Conservation (phyloP, 495 filamentous ascomycete genomes). For the Aspergillus heteromorphus region DNA sequence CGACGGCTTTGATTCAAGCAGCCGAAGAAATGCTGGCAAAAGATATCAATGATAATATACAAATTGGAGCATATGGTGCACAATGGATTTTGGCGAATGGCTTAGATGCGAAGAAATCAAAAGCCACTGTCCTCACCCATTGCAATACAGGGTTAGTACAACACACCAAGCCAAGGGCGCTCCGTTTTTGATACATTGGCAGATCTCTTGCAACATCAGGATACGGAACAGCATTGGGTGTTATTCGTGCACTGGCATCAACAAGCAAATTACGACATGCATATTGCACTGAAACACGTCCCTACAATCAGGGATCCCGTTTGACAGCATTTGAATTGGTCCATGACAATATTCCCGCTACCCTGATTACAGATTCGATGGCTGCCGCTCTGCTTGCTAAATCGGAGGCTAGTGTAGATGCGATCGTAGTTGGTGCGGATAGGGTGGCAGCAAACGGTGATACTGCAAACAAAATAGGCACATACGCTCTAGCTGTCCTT, state of each 20-base stretch:
- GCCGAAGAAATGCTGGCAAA: constrained; percentile 85
- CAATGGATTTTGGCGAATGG: constrained; percentile 66
- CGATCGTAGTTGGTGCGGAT: constrained; percentile 91
- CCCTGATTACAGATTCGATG: constrained; percentile 95
- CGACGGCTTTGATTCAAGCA: constrained; percentile 62
- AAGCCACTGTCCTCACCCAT: constrained; percentile 79
- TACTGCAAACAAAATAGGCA: constrained; percentile 98
- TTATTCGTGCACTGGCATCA: constrained; percentile 77
- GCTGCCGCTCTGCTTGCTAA: constrained; percentile 73
- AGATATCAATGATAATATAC: constrained; percentile 79
- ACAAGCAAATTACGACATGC: constrained; percentile 63
- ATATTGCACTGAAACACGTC: constrained; percentile 94
- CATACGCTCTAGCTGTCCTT: constrained; percentile 83
- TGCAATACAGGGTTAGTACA: constrained; percentile 83
- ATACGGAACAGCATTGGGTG: constrained; percentile 91
- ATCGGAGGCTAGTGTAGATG: constrained; percentile 57
- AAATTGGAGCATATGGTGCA: constrained; percentile 77
- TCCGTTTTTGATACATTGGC: background rate
- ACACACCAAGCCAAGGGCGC: background rate
- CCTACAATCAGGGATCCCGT: constrained; percentile 95
- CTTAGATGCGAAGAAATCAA: constrained; percentile 23
- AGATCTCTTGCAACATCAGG: constrained; percentile 93
- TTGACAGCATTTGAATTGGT: constrained; percentile 94
- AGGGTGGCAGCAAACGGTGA: constrained; percentile 94
- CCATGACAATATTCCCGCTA: constrained; percentile 88